These are phyloP conservation scores for Leucocoprinus birnbaumii DNA, from an alignment of 768 basidiomycete species.

Conservation along the genomic window DNA sequence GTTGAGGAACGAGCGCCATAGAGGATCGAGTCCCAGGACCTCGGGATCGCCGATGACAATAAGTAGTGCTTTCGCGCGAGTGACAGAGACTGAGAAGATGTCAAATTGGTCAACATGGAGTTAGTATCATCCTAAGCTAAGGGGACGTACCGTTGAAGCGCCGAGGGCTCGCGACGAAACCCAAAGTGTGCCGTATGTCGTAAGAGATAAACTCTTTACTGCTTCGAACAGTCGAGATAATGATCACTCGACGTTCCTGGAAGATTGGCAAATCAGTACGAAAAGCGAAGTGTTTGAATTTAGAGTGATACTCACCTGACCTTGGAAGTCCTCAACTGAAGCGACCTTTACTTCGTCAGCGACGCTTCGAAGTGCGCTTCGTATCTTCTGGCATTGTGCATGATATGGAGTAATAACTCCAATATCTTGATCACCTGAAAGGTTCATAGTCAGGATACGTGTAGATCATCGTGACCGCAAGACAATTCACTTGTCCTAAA, in stretches of 20 bases:
- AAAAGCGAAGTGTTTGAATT: too few relatives aligned
- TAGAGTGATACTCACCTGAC: slow-evolving; percentile 47
- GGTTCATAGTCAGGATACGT: too few relatives aligned
- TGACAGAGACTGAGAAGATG: slow-evolving; percentile 46
- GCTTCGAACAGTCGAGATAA: slow-evolving; percentile 56
- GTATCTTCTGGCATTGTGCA: slow-evolving; percentile 51
- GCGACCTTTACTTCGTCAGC: slow-evolving; percentile 51
- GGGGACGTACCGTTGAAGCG: slow-evolving; percentile 51
- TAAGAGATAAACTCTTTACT: slow-evolving; percentile 49
- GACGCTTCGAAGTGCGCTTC: slow-evolving; percentile 28
- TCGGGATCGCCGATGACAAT: slow-evolving; percentile 57
- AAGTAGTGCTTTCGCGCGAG: slow-evolving; percentile 55
- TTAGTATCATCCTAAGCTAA: background rate
- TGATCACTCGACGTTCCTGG: slow-evolving; percentile 52
- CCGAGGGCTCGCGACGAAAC: slow-evolving; percentile 53
- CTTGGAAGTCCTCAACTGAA: slow-evolving; percentile 64
- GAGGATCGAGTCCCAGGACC: slow-evolving; percentile 56
- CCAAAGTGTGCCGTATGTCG: slow-evolving; percentile 51
- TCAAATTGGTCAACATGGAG: too few relatives aligned
- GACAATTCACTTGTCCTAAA: slow-evolving; percentile 39
- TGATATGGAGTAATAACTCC: slow-evolving; percentile 62
- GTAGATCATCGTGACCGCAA: background rate
- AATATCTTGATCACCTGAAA: slow-evolving; percentile 48
- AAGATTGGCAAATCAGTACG: too few relatives aligned
- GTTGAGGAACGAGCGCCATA: slow-evolving; percentile 60